phyloP scores from a whole-genome alignment of 768 basidiomycete genomes.

The Boletus insuetus region DNA sequence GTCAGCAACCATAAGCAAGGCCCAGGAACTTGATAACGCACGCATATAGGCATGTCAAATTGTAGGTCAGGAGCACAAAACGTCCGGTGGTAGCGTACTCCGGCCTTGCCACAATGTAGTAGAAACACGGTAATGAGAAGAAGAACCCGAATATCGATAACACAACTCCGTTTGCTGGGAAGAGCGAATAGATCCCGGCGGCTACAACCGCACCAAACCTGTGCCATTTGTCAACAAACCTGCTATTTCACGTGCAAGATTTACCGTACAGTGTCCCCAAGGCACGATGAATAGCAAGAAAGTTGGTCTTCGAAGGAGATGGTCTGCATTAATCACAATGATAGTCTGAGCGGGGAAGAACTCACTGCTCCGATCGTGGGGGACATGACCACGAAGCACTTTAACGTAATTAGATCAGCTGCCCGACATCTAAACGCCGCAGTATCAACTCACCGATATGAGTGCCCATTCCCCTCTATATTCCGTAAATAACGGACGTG shows the following conservation, averaged over 20 bases:
- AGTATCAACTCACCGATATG: constrained; percentile 63
- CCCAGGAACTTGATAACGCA: constrained; percentile 28
- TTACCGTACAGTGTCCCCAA: constrained; percentile 75
- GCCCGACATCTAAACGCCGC: constrained; percentile 13
- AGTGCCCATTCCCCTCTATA: constrained; percentile 95
- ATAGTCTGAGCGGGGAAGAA: constrained; percentile 4
- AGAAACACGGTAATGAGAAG: constrained; percentile 93
- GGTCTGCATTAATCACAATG: constrained; percentile 12
- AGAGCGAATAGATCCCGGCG: constrained; percentile 64
- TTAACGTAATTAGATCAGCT: constrained; percentile 3
- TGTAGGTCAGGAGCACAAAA: constrained; percentile 85
- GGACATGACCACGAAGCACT: constrained; percentile 91
- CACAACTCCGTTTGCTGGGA: constrained; percentile 70
- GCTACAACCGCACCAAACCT: constrained; percentile 82
- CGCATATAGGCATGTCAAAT: constrained; percentile 77
- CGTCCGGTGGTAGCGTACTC: constrained; percentile 71
- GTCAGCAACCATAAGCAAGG: background rate
- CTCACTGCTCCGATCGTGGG: constrained; percentile 84
- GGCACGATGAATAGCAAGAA: constrained; percentile 77
- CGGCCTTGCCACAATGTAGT: constrained; percentile 78
- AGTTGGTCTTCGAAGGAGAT: constrained; percentile 65
- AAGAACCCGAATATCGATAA: constrained; percentile 85
- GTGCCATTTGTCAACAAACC: constrained; percentile 6
- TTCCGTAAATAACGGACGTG: constrained; percentile 72
- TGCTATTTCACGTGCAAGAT: background rate